Conservation (phyloP, 768 basidiomycete species). For the Phallus indusiatus region DNA sequence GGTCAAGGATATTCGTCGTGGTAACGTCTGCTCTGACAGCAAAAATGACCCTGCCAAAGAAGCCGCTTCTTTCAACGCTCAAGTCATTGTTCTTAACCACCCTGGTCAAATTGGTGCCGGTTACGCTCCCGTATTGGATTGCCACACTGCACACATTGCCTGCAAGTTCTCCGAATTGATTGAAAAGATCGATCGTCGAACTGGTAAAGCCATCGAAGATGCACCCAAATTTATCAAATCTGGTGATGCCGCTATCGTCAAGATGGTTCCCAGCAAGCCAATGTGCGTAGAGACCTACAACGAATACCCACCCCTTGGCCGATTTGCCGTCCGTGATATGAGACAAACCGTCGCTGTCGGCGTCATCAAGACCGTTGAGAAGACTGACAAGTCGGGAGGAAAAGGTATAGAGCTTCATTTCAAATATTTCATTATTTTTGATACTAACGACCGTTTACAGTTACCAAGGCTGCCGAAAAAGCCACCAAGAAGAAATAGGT, state of each 20-base stretch:
- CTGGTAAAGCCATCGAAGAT: conserved; percentile 86
- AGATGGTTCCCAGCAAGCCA: conserved; percentile 92
- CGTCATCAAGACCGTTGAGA: conserved; percentile 97
- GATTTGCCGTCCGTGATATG: conserved; percentile 99
- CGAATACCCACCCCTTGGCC: conserved; percentile 98
- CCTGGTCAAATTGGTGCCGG: conserved; percentile 99
- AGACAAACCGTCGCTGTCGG: conserved; percentile 98
- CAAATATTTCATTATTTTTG: background rate
- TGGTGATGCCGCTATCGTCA: conserved; percentile 98
- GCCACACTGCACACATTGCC: conserved; percentile 99
- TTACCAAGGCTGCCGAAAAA: conserved; percentile 95
- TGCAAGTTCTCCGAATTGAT: conserved; percentile 98
- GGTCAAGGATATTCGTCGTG: conserved; percentile 99
- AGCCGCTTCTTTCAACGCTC: conserved; percentile 97
- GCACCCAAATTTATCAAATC: conserved; percentile 98
- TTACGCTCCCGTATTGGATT: conserved; percentile 98
- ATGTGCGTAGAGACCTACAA: conserved; percentile 93
- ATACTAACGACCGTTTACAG: conserved; percentile 27
- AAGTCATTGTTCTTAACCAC: conserved; percentile 99
- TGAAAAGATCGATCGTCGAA: conserved; percentile 99
- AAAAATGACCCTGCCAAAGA: conserved; percentile 99
- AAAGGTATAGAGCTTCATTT: conserved; percentile 48
- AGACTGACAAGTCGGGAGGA: conserved; percentile 81
- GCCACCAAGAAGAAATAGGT: conserved; percentile 70
- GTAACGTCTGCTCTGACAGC: conserved; percentile 98